Base-by-base conservation (phyloP, 148 eudicot genomes). In the Nepenthes mirabilis region DNA sequence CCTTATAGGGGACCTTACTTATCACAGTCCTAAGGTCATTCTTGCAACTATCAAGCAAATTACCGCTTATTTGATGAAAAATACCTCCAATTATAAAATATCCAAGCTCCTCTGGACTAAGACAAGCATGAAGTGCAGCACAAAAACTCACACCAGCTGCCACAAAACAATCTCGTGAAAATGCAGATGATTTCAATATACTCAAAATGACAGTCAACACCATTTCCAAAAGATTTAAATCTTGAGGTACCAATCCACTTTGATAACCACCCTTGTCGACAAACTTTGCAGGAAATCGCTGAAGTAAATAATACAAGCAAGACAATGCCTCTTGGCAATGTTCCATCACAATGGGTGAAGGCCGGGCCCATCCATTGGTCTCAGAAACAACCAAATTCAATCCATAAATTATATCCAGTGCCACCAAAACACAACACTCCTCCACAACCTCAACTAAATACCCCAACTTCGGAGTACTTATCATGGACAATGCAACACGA, bases 321-420 rank as follows among this genome's bases (percentile, higher is more conserved):
- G 96, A 93, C 47, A 93, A 78, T 14, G 79, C 95, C 66, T 93
- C 99, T 55, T 88, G 99, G 59, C 99, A 93, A 56, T 93, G 99
- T 64, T 93, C 99, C 99, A 89, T 79, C 14, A 89, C 87, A 65
- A 82, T 54, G 0, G 96, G 99, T 3, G 96, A 88, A 56, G 96
- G 95, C 45, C 86, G 52, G 11, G 82, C 89, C 68, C 55, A 70
- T 11, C 64, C 87, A 63, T 68, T 68, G 2, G 82, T 79, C 72
- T 83, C 96, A 2, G 54, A 51, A 60, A 84, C 76, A 40, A 93
- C 86, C 23, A 59, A 70, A 14, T 56, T 50, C 73, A 93, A 84
- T 51, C 96, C 95, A 11, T 8, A 61, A 56, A 93, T 76, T 9
- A 77, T 59, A 72, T 88, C 91, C 65, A 79, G 61, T 2, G 79